Evolutionary conservation across 306 rosid species (phyloP), one percentile per base, ranked within the genome.

Genomic region (Glycine tomentella): DNA sequence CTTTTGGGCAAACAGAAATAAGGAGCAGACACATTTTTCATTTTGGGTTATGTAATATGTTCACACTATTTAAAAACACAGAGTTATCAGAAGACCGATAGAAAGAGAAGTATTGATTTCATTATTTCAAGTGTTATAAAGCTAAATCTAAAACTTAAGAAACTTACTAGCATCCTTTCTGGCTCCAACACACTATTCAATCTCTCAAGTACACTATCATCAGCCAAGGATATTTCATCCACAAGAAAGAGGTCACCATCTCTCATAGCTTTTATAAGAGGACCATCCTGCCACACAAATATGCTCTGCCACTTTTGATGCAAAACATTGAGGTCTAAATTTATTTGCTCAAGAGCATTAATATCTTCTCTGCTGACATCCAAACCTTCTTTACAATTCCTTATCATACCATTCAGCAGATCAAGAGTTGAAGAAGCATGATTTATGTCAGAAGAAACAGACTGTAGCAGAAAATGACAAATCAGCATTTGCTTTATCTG

Each of bases 161-260:
- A 55, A 87, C 92, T 84, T 79, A 93, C 97, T 72, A 95, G 87
- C 48, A 83, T 95, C 89, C 96, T 89, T 81, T 95, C 99, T 58
- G 93, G 93, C 89, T 95, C 99, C 89, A 95, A 78, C 69, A 91
- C 99, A 77, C 98, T 95, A 77, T 95, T 95, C 88, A 95, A 80
- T 85, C 99, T 93, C 87, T 95, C 99, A 49, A 95, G 97, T 49
- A 95, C 99, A 67, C 99, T 95, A 88, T 95, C 99, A 88, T 95
- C 97, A 51, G 99, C 97, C 91, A 95, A 89, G 44, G 97, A 93
- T 84, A 95, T 93, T 84, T 95, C 99, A 88, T 95, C 99, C 49
- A 90, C 90, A 33, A 95, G 95, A 84, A 95, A 91, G 49, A 91
- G 89, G 80, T 95, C 96, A 77, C 98, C 99, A 11, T 86, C 86